Evolutionary conservation across 129 eudicot genomes (phyloP).

Genomic region (Escallonia herrerae): DNA sequence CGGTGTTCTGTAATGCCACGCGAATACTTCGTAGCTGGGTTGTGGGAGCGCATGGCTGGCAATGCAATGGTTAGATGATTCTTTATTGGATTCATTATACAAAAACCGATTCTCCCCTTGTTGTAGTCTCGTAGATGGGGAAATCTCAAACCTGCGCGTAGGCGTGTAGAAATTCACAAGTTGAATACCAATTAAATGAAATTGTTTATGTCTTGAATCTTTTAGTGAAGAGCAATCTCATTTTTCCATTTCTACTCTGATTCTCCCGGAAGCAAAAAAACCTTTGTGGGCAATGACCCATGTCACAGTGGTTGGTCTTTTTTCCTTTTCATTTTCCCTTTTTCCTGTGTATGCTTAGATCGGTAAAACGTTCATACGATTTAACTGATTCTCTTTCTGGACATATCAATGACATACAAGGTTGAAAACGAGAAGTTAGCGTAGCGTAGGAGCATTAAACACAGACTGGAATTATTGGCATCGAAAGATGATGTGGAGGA

Average conservation of each 20-base stretch:
- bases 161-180: not conserved
- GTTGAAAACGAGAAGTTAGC: not conserved
- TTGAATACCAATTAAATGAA: slow-evolving; percentile 3
- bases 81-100: slow-evolving; percentile 19
- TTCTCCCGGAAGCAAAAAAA: too few species aligned
- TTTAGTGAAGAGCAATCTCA: too few species aligned
- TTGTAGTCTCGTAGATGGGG: slow-evolving; percentile 12
- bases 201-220: not conserved
- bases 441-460: slow-evolving; percentile 21
- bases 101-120: slow-evolving; percentile 15
- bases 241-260: too few species aligned
- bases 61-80: slow-evolving; percentile 10
- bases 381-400: too few species aligned
- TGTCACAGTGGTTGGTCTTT: too few species aligned
- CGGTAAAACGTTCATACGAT: too few species aligned
- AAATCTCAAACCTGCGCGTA: not conserved
- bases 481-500: too few species aligned
- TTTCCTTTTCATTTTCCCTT: too few species aligned
- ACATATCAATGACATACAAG: not conserved
- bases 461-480: not conserved
- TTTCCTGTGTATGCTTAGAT: too few species aligned
- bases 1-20: not conserved
- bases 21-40: not conserved
- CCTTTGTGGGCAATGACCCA: too few species aligned
- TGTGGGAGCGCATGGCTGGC: not conserved